Percentiles rank a stretch among this genome's conserved stretches.
Conservation (phyloP, 495 filamentous ascomycete species). For the Hypoxylon lenormandii region DNA sequence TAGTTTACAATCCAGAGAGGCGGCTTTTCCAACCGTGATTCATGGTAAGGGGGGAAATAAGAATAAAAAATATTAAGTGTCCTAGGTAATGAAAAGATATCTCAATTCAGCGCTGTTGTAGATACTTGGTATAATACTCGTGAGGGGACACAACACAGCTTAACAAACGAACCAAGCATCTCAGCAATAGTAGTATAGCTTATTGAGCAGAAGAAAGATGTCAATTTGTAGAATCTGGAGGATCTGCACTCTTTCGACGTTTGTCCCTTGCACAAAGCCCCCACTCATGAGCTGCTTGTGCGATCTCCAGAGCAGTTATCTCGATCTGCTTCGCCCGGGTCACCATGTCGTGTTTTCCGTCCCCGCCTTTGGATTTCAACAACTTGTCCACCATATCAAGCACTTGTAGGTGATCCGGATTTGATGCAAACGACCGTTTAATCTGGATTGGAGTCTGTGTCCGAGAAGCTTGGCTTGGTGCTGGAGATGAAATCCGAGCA, state of each 20-base stretch:
- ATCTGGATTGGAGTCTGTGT: conserved; percentile 33
- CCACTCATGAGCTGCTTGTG: conserved; percentile 43
- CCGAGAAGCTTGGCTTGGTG: conserved; percentile 19
- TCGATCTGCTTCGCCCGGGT: conserved; percentile 35
- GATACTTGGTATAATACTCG: too few species aligned
- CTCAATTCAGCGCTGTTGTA: too few species aligned
- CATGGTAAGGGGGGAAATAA: too few species aligned
- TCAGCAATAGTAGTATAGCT: background rate
- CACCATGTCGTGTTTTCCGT: conserved; percentile 17
- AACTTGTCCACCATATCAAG: conserved; percentile 34
- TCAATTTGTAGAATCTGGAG: conserved; percentile 23
- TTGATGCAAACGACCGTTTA: conserved; percentile 20
- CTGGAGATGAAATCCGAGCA: conserved; percentile 10
- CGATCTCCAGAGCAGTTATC: conserved; percentile 36
- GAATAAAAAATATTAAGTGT: too few species aligned
- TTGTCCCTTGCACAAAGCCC: conserved; percentile 27
- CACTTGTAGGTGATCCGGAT: conserved; percentile 29
- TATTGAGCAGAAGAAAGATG: background rate
- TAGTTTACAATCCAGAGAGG: too few species aligned
- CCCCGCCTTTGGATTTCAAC: conserved; percentile 8
- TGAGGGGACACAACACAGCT: too few species aligned
- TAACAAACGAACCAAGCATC: too few species aligned
- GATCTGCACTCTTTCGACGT: conserved; percentile 16
- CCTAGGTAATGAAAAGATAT: too few species aligned
- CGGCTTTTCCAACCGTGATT: too few species aligned